Evolutionary conservation across 139 green algal species (phyloP).

Genomic region (Asterochloris erici): DNA sequence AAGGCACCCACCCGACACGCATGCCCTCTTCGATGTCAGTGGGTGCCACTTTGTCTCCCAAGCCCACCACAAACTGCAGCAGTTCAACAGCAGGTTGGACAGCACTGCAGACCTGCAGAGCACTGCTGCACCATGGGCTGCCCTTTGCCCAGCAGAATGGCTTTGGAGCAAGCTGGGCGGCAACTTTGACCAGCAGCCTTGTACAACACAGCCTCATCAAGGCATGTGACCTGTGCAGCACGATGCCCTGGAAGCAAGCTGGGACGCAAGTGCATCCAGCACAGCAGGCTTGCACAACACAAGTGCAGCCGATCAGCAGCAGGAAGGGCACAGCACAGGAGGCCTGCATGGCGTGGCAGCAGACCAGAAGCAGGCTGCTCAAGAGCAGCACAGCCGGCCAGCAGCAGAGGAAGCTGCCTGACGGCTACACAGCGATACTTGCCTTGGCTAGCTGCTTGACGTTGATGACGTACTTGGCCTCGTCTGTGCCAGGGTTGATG

Average conservation of each 20-base stretch:
- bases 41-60: conserved; percentile 95
- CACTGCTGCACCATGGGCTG: background rate
- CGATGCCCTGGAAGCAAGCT: too few species aligned
- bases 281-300: too few species aligned
- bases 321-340: too few species aligned
- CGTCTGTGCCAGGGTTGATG: conserved; percentile 95
- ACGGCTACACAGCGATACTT: background rate
- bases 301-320: too few species aligned
- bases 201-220: too few species aligned
- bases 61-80: conserved; percentile 92
- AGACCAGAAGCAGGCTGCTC: background rate
- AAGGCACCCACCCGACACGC: conserved; percentile 80
- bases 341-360: too few species aligned
- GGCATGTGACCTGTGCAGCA: too few species aligned
- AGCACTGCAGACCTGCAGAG: background rate
- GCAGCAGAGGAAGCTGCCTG: background rate
- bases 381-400: background rate
- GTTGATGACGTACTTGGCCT: conserved; percentile 99
- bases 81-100: background rate
- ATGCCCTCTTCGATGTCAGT: conserved; percentile 99
- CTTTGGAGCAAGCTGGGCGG: too few species aligned
- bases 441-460: conserved; percentile 99
- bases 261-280: too few species aligned
- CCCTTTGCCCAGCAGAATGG: too few species aligned
- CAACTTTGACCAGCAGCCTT: too few species aligned